phyloP scores from a whole-genome alignment of 78 protist genomes.

The Diacronema lutheri region DNA sequence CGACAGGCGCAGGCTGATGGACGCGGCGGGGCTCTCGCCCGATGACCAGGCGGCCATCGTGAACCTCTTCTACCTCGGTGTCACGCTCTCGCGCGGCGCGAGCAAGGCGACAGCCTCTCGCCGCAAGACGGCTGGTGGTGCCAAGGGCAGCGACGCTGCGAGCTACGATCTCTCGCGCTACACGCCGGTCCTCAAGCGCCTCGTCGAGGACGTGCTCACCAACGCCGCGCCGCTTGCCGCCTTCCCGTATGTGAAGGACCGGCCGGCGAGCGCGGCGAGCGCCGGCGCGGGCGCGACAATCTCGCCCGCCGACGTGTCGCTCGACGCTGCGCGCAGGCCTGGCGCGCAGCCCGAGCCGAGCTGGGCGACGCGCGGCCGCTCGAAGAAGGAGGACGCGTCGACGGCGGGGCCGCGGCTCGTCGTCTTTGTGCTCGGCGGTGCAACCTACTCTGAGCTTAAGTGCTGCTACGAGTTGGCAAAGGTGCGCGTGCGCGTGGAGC shows the following conservation, averaged over 20 bases:
- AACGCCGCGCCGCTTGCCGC: no score
- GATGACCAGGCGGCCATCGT: slow-evolving; percentile 53
- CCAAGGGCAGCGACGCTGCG: slow-evolving; percentile 2
- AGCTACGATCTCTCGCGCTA: not conserved
- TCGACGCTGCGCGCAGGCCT: not conserved
- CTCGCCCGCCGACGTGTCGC: not conserved
- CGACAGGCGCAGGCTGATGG: slow-evolving; percentile 54
- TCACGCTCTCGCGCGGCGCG: slow-evolving; percentile 41
- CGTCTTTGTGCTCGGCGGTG: slow-evolving; percentile 1
- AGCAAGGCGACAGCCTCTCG: slow-evolving; percentile 3
- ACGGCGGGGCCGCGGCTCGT: not conserved
- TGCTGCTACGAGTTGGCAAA: not conserved
- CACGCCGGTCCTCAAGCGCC: not conserved
- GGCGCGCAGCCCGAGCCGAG: not conserved
- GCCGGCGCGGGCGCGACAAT: not conserved
- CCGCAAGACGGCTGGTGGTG: not conserved
- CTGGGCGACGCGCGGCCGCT: no score
- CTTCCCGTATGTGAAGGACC: not conserved
- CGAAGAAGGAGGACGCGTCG: no score
- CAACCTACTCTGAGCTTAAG: not conserved
- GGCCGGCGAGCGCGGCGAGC: not conserved
- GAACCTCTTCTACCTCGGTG: slow-evolving; percentile 55
- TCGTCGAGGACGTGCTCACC: no score
- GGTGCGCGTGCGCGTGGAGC: no score
- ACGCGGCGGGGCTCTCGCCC: slow-evolving; percentile 46